These are phyloP conservation scores for Perkinsela sp. DNA, from an alignment of 208 protist species.

Conservation along the genomic window DNA sequence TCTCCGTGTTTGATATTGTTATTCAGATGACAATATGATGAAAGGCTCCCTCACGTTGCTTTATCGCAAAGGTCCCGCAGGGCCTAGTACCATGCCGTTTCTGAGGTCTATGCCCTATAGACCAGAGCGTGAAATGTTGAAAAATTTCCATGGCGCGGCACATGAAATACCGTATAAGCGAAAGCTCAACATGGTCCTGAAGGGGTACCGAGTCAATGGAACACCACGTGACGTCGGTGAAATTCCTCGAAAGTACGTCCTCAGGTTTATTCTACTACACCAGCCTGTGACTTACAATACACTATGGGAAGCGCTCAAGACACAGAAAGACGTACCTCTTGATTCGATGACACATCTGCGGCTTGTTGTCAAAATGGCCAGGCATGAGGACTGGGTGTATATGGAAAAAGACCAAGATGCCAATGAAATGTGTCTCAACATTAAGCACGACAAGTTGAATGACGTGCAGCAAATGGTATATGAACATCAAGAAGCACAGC, in stretches of 20 bases:
- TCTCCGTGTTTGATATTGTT: too few relatives aligned
- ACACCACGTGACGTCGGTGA: constrained; percentile 53
- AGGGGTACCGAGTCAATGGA: constrained; percentile 15
- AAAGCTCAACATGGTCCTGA: neutral
- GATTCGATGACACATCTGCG: constrained; percentile 55
- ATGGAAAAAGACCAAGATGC: constrained; percentile 61
- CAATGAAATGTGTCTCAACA: constrained; percentile 58
- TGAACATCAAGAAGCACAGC: constrained; percentile 9
- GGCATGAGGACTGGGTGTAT: constrained; percentile 51
- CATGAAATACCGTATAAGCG: neutral
- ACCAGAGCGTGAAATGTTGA: neutral
- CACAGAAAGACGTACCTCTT: constrained; percentile 48
- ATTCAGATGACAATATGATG: too few relatives aligned
- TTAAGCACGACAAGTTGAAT: constrained; percentile 29
- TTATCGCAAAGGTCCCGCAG: neutral
- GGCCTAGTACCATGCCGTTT: neutral
- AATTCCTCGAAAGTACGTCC: constrained; percentile 43
- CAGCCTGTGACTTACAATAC: constrained; percentile 43
- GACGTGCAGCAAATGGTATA: constrained; percentile 53
- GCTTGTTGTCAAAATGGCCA: constrained; percentile 43
- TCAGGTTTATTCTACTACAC: constrained; percentile 51
- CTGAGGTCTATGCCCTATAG: neutral
- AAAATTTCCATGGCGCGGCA: neutral
- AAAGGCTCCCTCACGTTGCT: too few relatives aligned
- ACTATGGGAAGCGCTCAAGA: constrained; percentile 43